Evolutionary conservation across 306 rosid genomes (phyloP).

Genomic region (Vachellia collinsii): DNA sequence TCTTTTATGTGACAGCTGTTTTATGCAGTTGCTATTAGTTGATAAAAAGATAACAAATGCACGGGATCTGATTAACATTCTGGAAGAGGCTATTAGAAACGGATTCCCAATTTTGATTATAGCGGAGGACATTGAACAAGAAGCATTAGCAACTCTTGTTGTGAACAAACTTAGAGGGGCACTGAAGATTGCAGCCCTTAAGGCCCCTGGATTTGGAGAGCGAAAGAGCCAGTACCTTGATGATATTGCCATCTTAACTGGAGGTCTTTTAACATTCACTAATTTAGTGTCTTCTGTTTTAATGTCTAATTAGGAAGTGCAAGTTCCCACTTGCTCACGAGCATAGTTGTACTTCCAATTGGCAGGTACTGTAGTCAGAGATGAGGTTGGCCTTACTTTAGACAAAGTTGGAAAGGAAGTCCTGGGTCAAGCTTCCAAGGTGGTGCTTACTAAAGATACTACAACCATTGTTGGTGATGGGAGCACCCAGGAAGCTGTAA

Average conservation of each 20-base stretch:
- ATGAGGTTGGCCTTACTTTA: conserved; percentile 88
- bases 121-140: conserved; percentile 98
- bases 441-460: conserved; percentile 91
- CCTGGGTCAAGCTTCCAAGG: conserved; percentile 88
- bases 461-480: conserved; percentile 98
- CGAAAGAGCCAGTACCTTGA: conserved; percentile 99
- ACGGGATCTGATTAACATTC: conserved; percentile 82
- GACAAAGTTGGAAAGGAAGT: conserved; percentile 97
- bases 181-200: conserved; percentile 93
- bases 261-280: conserved; percentile 55
- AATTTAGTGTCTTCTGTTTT: background rate
- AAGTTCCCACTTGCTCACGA: conserved; percentile 11
- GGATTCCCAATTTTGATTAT: conserved; percentile 84
- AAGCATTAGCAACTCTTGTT: conserved; percentile 95
- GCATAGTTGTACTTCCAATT: background rate
- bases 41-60: conserved; percentile 95
- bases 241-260: conserved; percentile 93
- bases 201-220: conserved; percentile 99
- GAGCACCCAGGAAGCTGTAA: conserved; percentile 92
- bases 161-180: conserved; percentile 98
- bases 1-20: background rate
- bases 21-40: conserved; percentile 87
- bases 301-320: background rate
- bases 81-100: conserved; percentile 94
- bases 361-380: conserved; percentile 91